phyloP scores from a whole-genome alignment of 1,284 basidiomycete genomes.

The Rhodotorula sp. region DNA sequence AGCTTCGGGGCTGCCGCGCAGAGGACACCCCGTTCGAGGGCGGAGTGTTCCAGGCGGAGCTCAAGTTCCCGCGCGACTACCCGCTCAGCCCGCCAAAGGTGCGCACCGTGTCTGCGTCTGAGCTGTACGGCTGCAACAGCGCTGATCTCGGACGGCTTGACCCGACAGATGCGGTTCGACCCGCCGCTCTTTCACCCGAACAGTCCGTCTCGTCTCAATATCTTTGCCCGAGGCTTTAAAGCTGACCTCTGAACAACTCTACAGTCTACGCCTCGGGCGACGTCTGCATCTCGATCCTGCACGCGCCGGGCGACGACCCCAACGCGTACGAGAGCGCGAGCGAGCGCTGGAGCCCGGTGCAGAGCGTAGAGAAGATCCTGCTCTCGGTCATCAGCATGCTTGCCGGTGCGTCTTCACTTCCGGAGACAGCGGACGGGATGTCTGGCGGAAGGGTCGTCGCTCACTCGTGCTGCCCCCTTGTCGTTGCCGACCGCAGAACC shows the following conservation, averaged over 20 bases:
- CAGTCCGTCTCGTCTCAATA: conserved; percentile 60
- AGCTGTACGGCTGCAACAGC: too few species aligned
- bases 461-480: too few species aligned
- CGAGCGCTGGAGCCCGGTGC: conserved; percentile 97
- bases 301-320: conserved; percentile 89
- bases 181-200: conserved; percentile 97
- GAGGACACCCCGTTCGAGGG: conserved; percentile 95
- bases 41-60: conserved; percentile 88
- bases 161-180: conserved; percentile 80
- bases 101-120: background rate
- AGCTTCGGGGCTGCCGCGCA: conserved; percentile 48
- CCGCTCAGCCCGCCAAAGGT: conserved; percentile 88
- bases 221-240: background rate
- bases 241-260: background rate
- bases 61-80: conserved; percentile 90
- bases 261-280: conserved; percentile 88
- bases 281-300: conserved; percentile 97
- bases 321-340: conserved; percentile 78
- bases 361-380: conserved; percentile 90
- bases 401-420: conserved; percentile 63
- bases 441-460: background rate
- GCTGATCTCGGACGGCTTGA: background rate
- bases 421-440: too few species aligned
- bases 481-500: conserved; percentile 62
- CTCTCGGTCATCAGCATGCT: conserved; percentile 96